phyloP scores from a whole-genome alignment of 169 alveolate genomes.

The Neospora caninum region DNA sequence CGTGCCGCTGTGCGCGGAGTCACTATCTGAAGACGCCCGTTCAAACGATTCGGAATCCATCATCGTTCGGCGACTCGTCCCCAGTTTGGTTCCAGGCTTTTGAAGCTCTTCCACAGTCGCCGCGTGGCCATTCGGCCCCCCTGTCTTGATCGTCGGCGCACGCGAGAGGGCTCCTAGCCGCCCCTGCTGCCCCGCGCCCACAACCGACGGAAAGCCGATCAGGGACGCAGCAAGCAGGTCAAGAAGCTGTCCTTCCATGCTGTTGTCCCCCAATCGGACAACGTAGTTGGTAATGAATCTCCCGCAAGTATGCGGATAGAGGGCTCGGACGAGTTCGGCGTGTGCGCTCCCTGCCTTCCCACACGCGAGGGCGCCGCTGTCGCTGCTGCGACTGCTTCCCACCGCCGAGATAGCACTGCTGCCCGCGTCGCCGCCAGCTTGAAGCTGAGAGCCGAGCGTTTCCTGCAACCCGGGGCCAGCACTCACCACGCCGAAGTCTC shows the following conservation, averaged over 20 bases:
- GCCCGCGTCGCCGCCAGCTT: not conserved
- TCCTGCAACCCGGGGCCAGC: not conserved
- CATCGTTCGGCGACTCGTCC: not conserved
- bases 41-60: not conserved
- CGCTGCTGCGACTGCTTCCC: not conserved
- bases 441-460: not conserved
- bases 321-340: not conserved
- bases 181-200: not conserved
- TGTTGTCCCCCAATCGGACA: slow-evolving; percentile 52
- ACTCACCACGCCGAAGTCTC: not conserved
- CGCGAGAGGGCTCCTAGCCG: not conserved
- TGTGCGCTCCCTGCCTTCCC: not conserved
- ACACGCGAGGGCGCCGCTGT: not conserved
- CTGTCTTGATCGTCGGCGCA: not conserved
- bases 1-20: not conserved
- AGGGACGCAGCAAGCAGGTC: not conserved
- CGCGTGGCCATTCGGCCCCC: not conserved
- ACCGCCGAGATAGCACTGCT: not conserved
- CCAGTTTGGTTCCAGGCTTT: not conserved
- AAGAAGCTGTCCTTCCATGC: slow-evolving; percentile 49
- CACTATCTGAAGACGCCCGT: slow-evolving; percentile 2
- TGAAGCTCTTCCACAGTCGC: not conserved
- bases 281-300: slow-evolving; percentile 47
- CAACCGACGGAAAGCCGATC: not conserved
- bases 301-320: not conserved